These are phyloP conservation scores for Miscanthus sacchariflorus DNA, from an alignment of 202 grass and related monocot species.

Conservation along the genomic window DNA sequence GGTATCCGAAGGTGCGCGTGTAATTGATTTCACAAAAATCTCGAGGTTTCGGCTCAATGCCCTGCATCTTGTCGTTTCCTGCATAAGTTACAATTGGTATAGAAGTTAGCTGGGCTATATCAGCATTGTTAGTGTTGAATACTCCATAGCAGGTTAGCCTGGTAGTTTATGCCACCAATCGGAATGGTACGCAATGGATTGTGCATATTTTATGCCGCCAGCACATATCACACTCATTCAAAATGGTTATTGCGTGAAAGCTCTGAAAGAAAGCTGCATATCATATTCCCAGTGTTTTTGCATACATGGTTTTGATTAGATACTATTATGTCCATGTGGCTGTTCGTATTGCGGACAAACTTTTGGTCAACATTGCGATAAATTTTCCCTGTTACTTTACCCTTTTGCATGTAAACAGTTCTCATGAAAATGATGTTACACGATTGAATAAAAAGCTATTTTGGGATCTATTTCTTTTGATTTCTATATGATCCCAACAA, in stretches of 20 bases:
- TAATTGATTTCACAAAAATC: background rate
- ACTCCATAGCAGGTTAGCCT: background rate
- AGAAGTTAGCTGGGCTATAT: background rate
- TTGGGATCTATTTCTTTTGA: slow-evolving; percentile 24
- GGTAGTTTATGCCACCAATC: slow-evolving; percentile 4
- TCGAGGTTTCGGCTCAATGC: background rate
- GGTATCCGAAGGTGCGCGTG: background rate
- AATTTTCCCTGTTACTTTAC: background rate
- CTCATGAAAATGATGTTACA: background rate
- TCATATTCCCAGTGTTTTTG: background rate
- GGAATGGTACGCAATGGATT: background rate
- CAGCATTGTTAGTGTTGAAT: background rate
- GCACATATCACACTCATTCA: background rate
- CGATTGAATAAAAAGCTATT: slow-evolving; percentile 8
- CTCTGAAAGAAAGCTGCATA: background rate
- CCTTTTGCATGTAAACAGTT: background rate
- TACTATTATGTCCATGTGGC: background rate
- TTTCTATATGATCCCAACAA: slow-evolving; percentile 33
- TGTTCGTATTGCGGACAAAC: background rate
- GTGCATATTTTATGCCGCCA: slow-evolving; percentile 6
- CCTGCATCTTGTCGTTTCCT: background rate
- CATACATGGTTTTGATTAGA: background rate
- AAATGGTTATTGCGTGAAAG: background rate
- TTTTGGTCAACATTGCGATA: background rate
- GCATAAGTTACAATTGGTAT: background rate